Conservation (phyloP, 331 rosid species). For the Spiraea crenata region DNA sequence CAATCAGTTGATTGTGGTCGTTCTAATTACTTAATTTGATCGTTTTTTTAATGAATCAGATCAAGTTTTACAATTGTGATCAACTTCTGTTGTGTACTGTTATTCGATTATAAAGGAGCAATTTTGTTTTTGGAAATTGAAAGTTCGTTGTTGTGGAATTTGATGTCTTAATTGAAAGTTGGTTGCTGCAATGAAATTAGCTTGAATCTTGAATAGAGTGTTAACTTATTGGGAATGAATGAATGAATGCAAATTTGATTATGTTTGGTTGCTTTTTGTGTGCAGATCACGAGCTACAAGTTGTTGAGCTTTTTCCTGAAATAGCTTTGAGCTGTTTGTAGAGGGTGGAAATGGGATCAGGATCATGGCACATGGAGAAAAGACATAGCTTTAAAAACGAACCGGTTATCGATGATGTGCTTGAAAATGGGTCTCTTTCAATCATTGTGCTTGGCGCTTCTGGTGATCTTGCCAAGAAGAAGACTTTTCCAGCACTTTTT, state of each 20-base stretch:
- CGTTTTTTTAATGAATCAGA: neutral
- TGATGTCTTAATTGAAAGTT: neutral
- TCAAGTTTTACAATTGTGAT: neutral
- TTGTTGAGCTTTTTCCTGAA: neutral
- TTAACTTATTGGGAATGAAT: neutral
- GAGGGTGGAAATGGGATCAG: constrained; percentile 57
- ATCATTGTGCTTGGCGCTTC: constrained; percentile 92
- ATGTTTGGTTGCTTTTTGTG: neutral
- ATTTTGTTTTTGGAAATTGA: neutral
- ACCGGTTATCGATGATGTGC: constrained; percentile 38
- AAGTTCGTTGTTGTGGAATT: neutral
- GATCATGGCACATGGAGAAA: constrained; percentile 53
- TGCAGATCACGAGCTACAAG: neutral
- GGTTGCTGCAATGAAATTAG: neutral
- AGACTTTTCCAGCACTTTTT: constrained; percentile 87
- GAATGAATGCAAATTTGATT: neutral
- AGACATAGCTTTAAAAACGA: constrained; percentile 41
- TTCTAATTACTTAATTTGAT: neutral
- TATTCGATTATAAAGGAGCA: neutral
- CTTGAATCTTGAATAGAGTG: neutral
- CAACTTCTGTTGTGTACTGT: too few relatives aligned
- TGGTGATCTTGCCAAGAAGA: constrained; percentile 93
- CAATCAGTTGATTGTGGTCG: neutral
- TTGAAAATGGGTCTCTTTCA: constrained; percentile 69
- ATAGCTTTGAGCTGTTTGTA: constrained; percentile 21